phyloP scores from a whole-genome alignment of 225 moss, liverwort and hornwort species.

The Marchantia paleacea region DNA sequence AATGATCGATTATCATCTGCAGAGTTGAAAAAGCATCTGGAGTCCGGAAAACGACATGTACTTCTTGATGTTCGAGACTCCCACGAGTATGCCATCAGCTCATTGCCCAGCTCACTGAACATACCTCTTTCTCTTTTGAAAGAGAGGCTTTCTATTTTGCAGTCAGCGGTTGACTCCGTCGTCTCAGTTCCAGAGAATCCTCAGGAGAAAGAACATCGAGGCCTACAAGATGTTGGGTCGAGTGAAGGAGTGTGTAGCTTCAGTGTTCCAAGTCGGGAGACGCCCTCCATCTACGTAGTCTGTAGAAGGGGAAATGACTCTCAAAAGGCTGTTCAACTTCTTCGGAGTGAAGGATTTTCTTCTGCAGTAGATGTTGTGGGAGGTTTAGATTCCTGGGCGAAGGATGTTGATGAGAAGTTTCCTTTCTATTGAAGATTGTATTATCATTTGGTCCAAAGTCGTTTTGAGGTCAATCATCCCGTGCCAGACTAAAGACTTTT shows the following conservation, averaged over 20 bases:
- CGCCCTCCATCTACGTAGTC: conserved; percentile 64
- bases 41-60: conserved; percentile 47
- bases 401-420: conserved; percentile 58
- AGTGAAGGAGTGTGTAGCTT: too few species aligned
- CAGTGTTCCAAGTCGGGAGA: background rate
- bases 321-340: conserved; percentile 67
- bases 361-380: conserved; percentile 66
- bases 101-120: conserved; percentile 71
- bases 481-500: too few species aligned
- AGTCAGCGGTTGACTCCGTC: background rate
- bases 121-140: conserved; percentile 53
- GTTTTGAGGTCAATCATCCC: background rate
- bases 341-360: conserved; percentile 56
- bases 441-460: background rate
- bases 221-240: background rate
- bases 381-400: conserved; percentile 70
- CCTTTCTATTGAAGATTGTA: conserved; percentile 46
- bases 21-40: conserved; percentile 46
- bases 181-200: background rate
- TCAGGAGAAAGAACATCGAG: background rate
- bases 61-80: conserved; percentile 77
- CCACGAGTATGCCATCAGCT: conserved; percentile 63
- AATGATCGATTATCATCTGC: conserved; percentile 50
- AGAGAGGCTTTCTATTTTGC: conserved; percentile 15
- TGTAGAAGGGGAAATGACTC: conserved; percentile 94